Evolutionary conservation across 768 basidiomycete species (phyloP).

Genomic region (Mycena rebaudengoi): DNA sequence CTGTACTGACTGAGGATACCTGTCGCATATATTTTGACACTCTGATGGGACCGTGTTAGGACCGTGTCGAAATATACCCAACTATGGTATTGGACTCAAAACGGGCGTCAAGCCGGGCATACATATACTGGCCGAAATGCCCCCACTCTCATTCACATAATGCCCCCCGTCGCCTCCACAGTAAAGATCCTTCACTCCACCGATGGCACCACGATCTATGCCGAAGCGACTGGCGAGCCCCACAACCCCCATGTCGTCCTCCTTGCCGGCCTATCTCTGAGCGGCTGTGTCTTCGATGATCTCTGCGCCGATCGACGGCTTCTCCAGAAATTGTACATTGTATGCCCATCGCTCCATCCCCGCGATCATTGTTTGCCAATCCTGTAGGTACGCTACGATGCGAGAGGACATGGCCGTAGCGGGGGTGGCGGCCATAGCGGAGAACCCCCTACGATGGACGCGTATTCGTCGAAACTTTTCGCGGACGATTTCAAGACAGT

Average conservation of each 20-base stretch:
- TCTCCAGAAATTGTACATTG: conserved; percentile 35
- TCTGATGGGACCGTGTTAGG: too few species aligned
- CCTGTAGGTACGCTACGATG: conserved; percentile 43
- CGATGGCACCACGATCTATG: conserved; percentile 51
- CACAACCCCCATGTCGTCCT: conserved; percentile 49
- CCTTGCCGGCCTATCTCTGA: conserved; percentile 50
- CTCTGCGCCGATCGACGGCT: conserved; percentile 42
- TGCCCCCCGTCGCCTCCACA: conserved; percentile 1
- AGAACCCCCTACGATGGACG: conserved; percentile 36
- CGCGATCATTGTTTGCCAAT: background rate
- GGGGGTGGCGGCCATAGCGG: conserved; percentile 46
- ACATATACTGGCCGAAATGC: too few species aligned
- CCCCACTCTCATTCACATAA: too few species aligned
- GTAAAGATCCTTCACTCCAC: conserved; percentile 12
- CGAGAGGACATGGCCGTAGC: conserved; percentile 44
- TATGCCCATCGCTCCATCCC: conserved; percentile 12
- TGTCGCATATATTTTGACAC: too few species aligned
- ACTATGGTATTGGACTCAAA: too few species aligned
- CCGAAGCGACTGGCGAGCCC: conserved; percentile 48
- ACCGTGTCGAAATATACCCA: too few species aligned
- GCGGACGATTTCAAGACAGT: conserved; percentile 45
- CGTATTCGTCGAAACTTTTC: conserved; percentile 36
- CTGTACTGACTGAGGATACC: too few species aligned
- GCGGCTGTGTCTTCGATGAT: conserved; percentile 45
- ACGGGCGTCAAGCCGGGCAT: too few species aligned